These are phyloP conservation scores for Cocos nucifera DNA, from an alignment of 176 grass and related monocot species.

Conservation along the genomic window DNA sequence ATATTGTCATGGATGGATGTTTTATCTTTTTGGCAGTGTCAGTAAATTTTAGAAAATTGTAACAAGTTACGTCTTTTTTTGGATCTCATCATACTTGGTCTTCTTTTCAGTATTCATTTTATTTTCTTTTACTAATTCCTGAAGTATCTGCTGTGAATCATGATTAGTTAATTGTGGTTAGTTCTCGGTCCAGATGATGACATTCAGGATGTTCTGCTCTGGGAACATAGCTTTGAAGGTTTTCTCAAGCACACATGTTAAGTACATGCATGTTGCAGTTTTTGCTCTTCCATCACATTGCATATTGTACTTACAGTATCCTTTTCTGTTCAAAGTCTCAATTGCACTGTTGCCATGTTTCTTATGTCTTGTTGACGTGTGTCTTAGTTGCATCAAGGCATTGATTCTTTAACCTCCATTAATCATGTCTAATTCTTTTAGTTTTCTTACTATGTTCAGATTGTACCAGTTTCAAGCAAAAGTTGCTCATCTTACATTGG, in stretches of 20 bases:
- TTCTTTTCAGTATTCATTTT: too few relatives aligned
- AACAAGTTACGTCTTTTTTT: too few relatives aligned
- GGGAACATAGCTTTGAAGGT: not conserved
- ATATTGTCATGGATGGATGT: too few relatives aligned
- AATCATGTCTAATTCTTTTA: not conserved
- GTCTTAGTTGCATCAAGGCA: not conserved
- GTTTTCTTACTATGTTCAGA: not conserved
- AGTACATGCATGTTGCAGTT: not conserved
- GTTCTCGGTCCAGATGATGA: too few relatives aligned
- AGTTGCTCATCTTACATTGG: slow-evolving; percentile 3
- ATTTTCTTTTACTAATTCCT: too few relatives aligned
- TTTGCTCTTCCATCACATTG: not conserved
- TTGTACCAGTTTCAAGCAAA: not conserved
- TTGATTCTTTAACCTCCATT: not conserved
- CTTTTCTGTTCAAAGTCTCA: not conserved
- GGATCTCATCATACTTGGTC: too few relatives aligned
- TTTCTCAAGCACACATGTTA: not conserved
- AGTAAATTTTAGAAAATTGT: too few relatives aligned
- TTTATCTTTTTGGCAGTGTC: too few relatives aligned
- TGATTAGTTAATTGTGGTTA: too few relatives aligned
- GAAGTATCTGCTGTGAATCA: too few relatives aligned
- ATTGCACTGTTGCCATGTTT: not conserved
- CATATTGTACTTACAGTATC: not conserved
- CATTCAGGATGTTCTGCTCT: not conserved
- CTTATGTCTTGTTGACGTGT: not conserved